Percentiles rank a stretch among this genome's conserved stretches.
These are phyloP conservation scores for Tympanopsis confertula DNA, from an alignment of 2,329 filamentous ascomycete species.

Conservation along the genomic window DNA sequence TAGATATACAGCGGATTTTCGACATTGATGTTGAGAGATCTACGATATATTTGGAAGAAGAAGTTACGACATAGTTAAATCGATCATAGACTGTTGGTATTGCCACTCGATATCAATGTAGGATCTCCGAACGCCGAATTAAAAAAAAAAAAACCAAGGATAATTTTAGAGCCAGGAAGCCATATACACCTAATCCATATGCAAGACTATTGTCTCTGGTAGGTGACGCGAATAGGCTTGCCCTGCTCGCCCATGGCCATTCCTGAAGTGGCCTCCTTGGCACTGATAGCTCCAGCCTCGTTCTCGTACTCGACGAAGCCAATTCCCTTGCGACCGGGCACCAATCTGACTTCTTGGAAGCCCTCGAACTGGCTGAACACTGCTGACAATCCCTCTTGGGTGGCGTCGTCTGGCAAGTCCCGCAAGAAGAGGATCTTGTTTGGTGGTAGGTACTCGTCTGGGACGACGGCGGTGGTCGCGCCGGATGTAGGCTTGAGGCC, in stretches of 20 bases:
- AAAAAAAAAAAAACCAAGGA: no score
- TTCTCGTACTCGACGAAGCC: slow-evolving; percentile 95
- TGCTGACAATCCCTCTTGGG: slow-evolving; percentile 64
- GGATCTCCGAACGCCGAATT: no score
- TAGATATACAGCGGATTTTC: no score
- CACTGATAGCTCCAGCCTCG: slow-evolving; percentile 78
- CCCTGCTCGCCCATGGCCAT: slow-evolving; percentile 66
- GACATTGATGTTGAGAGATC: no score
- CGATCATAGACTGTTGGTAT: no score
- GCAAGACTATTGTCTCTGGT: slow-evolving; percentile 65
- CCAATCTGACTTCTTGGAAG: slow-evolving; percentile 82
- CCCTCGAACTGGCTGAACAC: slow-evolving; percentile 87
- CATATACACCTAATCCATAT: slow-evolving; percentile 4
- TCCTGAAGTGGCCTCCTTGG: slow-evolving; percentile 84
- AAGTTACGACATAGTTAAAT: no score
- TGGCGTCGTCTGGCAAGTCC: slow-evolving; percentile 79
- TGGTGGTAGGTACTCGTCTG: slow-evolving; percentile 94
- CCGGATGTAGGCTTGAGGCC: slow-evolving; percentile 69
- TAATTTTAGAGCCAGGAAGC: no score
- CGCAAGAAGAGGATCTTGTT: slow-evolving; percentile 95
- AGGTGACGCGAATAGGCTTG: slow-evolving; percentile 85
- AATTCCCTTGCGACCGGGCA: slow-evolving; percentile 76
- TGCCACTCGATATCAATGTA: no score
- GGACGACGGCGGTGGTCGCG: slow-evolving; percentile 60
- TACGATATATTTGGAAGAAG: no score